Evolutionary conservation across 305 asterid species (phyloP).

Genomic region (Plantago coronopus): DNA sequence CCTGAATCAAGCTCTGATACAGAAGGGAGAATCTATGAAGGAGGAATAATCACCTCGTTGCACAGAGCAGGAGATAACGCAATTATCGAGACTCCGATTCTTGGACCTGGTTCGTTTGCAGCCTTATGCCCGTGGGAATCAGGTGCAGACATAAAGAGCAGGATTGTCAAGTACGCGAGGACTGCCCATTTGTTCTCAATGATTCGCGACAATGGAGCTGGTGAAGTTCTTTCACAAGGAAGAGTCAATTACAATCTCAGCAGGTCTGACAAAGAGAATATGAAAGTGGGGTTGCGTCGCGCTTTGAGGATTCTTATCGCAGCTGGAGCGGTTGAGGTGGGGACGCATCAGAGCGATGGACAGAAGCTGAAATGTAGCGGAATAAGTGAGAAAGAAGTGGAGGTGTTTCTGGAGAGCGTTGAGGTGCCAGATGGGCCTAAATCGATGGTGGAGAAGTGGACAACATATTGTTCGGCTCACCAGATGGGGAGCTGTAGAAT

Average conservation of each 20-base stretch:
- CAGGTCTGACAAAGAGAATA: conserved; percentile 49
- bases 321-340: conserved; percentile 86
- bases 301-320: conserved; percentile 60
- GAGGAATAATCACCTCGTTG: conserved; percentile 80
- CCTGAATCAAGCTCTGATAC: conserved; percentile 41
- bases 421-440: conserved; percentile 58
- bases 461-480: conserved; percentile 69
- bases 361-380: conserved; percentile 54
- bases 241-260: conserved; percentile 42
- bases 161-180: conserved; percentile 51
- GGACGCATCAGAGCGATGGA: conserved; percentile 75
- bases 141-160: conserved; percentile 41
- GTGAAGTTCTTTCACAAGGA: conserved; percentile 47
- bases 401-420: conserved; percentile 53
- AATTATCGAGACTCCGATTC: conserved; percentile 48
- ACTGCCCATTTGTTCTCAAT: conserved; percentile 68
- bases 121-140: conserved; percentile 70
- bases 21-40: conserved; percentile 57
- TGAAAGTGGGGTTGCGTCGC: conserved; percentile 43
- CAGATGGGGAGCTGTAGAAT: conserved; percentile 81
- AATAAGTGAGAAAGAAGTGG: conserved; percentile 34
- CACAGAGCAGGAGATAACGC: conserved; percentile 49
- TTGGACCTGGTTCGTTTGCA: conserved; percentile 73
- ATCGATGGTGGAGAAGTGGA: conserved; percentile 49
- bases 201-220: conserved; percentile 60